Evolutionary conservation across 2,329 filamentous ascomycete genomes (phyloP).

Genomic region (Fusarium verrucosum): DNA sequence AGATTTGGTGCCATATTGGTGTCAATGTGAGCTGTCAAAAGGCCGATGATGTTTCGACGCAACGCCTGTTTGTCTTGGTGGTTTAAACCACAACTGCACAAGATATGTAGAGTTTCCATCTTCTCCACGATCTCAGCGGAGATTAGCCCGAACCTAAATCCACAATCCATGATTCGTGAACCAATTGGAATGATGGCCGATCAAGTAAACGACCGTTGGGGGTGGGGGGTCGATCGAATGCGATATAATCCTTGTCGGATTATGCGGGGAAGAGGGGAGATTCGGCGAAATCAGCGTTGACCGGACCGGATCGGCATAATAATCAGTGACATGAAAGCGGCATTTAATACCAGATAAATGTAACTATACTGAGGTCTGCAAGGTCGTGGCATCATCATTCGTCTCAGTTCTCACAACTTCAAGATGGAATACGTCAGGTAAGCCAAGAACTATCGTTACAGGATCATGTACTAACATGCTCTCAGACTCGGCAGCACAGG

Average conservation of each 20-base stretch:
- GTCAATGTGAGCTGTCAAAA: neutral
- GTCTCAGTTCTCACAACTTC: fast-evolving
- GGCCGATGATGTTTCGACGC: neutral
- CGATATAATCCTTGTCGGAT: neutral
- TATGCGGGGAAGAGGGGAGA: slow-evolving; percentile 16
- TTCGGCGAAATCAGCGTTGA: slow-evolving; percentile 21
- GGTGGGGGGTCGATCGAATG: neutral
- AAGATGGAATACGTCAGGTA: slow-evolving; percentile 38
- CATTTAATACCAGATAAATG: neutral
- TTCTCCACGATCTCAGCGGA: slow-evolving; percentile 14
- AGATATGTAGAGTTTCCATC: no score
- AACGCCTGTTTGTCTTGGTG: neutral
- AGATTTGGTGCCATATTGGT: slow-evolving; percentile 15
- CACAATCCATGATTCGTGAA: fast-evolving
- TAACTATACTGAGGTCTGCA: fast-evolving
- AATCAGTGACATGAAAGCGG: neutral
- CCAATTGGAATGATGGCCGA: slow-evolving; percentile 32
- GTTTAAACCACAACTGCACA: neutral
- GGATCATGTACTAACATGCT: neutral
- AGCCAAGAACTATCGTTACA: neutral
- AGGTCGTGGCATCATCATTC: neutral
- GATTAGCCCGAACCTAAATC: neutral
- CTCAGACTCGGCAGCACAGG: slow-evolving; percentile 53
- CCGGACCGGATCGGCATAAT: neutral
- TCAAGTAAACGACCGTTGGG: neutral